A percentile compares a stretch with the other conserved stretches of the same genome.
Conservation (phyloP, 2,329 filamentous ascomycete species). For the Microdochium bolleyi region DNA sequence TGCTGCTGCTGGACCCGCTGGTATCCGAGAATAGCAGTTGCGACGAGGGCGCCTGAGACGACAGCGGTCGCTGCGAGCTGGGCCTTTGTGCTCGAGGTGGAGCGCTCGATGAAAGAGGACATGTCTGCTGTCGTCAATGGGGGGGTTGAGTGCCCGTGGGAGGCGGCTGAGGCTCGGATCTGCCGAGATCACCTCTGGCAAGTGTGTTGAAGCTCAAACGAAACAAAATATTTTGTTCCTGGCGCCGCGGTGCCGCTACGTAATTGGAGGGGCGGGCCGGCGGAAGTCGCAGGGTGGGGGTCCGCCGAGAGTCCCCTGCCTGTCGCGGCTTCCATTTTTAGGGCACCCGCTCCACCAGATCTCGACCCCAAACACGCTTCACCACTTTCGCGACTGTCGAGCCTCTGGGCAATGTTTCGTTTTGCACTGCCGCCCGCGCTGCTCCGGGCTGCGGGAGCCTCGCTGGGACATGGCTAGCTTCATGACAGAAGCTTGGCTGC, state of each 20-base stretch:
- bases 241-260: not conserved
- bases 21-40: constrained; percentile 52
- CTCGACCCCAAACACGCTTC: not conserved
- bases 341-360: not conserved
- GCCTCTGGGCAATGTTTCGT: not conserved
- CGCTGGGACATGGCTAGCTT: not conserved
- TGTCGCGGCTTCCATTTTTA: not conserved
- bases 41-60: constrained; percentile 52
- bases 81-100: constrained; percentile 35
- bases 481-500: not conserved
- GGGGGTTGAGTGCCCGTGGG: not conserved
- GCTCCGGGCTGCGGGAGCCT: not conserved
- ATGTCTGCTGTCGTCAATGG: constrained; percentile 19
- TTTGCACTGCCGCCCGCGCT: not conserved
- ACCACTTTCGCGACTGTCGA: not conserved
- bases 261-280: not conserved
- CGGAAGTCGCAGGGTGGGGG: not conserved
- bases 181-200: too few relatives aligned
- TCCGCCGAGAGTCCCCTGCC: too few relatives aligned
- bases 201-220: not conserved
- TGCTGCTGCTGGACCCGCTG: constrained; percentile 49
- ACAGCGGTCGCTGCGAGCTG: constrained; percentile 68
- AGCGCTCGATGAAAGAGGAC: constrained; percentile 35
- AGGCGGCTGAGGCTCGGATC: not conserved
- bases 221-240: not conserved